Base-by-base conservation (phyloP, 2,329 filamentous ascomycete genomes). In the Ceratocystis cacaofunesta region DNA sequence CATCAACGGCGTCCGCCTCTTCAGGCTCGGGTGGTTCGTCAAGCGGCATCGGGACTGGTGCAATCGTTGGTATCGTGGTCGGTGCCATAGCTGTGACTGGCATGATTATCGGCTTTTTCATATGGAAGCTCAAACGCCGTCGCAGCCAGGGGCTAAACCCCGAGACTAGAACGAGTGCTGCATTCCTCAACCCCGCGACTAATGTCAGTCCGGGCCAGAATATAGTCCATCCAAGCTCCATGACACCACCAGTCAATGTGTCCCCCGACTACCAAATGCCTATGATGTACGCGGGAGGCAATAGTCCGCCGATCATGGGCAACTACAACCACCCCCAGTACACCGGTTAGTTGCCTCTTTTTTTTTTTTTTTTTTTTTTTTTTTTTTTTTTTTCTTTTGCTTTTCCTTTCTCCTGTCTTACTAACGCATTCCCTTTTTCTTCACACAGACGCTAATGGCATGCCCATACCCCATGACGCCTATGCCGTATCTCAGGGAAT, bases 21-120 rank as follows among this genome's bases (percentile, higher is more conserved):
- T 19, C 46, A 50, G 19, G 6, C 46, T 50, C 6, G 8, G 5
- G 32, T 5, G 48, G 48, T 5, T 64, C 63, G 4, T 57, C 62
- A 1, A 28, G 25, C 52, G 65, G 67, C 1, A 60, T 70, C 7
- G 44, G 61, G 2, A 66, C 65, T 2, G 70, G 68, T 2, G 65
- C 67, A 15, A 68, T 70, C 19, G 68, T 67, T 6, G 70, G 69
- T 2, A 70, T 70, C 30, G 70, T 68, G 41, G 61, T 70, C 10
- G 70, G 70, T 4, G 68, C 65, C 1, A 55, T 70, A 7, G 4
- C 62, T 8, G 55, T 19, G 8, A 5, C 61, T 7, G 66, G 36
- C 12, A 22, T 66, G 28, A 25, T 67, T 8, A n/a, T 62, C 6
- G 55, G 65, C 7, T 68, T 64, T 19, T 58, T 58, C 15, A 6